phyloP scores from a whole-genome alignment of 176 grass and related monocot species.

The Pharus latifolius region DNA sequence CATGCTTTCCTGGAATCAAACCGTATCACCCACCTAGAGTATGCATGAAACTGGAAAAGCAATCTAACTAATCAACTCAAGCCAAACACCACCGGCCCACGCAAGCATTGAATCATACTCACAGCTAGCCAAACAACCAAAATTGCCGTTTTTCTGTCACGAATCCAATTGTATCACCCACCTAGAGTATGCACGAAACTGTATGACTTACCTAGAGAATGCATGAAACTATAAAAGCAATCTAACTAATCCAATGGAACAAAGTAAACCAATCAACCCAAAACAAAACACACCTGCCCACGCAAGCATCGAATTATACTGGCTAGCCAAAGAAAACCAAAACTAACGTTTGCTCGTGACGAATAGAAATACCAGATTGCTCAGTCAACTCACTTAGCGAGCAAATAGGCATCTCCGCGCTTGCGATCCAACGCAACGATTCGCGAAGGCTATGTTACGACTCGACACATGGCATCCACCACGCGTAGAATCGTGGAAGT shows the following conservation, averaged over 20 bases:
- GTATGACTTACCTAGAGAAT: no score
- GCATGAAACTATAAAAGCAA: background rate
- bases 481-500: background rate
- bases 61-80: background rate
- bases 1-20: background rate
- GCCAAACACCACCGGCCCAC: no score
- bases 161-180: no score
- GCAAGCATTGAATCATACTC: no score
- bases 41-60: background rate
- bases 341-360: no score
- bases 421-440: background rate
- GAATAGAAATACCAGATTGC: background rate
- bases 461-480: background rate
- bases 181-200: no score
- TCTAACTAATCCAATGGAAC: background rate
- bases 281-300: no score
- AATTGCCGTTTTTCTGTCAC: no score
- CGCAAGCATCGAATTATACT: no score
- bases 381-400: slow-evolving; percentile 10
- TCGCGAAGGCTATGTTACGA: background rate
- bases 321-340: no score
- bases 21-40: background rate
- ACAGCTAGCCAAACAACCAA: no score
- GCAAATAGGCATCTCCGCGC: background rate
- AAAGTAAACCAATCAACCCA: background rate